Evolutionary conservation across 441 rosid genomes (phyloP).

Genomic region (Raphanus hybrid): DNA sequence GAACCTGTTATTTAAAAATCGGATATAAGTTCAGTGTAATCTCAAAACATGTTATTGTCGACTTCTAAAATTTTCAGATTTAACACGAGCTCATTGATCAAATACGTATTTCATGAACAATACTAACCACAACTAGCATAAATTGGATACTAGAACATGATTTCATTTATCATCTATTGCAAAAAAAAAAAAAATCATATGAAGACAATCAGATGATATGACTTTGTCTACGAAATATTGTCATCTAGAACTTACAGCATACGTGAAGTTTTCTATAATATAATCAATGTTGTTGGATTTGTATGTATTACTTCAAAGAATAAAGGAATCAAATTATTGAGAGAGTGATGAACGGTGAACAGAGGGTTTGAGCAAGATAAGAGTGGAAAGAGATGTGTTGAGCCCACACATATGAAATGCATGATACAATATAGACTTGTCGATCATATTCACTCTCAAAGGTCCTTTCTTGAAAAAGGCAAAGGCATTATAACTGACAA

Average conservation of each 20-base stretch:
- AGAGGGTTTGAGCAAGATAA: constrained; percentile 40
- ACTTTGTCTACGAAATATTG: constrained; percentile 3
- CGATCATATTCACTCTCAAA: constrained; percentile 42
- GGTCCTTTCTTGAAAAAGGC: constrained; percentile 48
- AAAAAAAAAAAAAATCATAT: background rate
- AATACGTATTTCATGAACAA: background rate
- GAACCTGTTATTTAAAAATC: background rate
- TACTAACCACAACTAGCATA: background rate
- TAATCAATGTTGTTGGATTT: constrained; percentile 19
- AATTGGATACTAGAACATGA: constrained; percentile 14
- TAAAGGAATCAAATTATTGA: constrained; percentile 31
- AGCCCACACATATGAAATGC: constrained; percentile 37
- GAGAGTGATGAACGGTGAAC: constrained; percentile 40
- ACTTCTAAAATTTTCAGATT: background rate
- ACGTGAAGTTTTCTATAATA: background rate
- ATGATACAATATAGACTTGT: constrained; percentile 30
- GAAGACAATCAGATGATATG: constrained; percentile 19
- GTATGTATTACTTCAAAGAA: constrained; percentile 24
- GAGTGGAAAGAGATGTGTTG: constrained; percentile 48
- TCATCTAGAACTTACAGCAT: background rate
- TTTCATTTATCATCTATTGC: constrained; percentile 14
- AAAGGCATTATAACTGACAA: constrained; percentile 40
- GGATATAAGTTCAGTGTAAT: background rate
- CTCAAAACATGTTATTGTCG: background rate
- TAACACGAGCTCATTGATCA: background rate